A percentile compares a stretch with the other conserved stretches of the same genome.
Conservation (phyloP, 1,284 basidiomycete species). For the Apiotrichum siamense region DNA sequence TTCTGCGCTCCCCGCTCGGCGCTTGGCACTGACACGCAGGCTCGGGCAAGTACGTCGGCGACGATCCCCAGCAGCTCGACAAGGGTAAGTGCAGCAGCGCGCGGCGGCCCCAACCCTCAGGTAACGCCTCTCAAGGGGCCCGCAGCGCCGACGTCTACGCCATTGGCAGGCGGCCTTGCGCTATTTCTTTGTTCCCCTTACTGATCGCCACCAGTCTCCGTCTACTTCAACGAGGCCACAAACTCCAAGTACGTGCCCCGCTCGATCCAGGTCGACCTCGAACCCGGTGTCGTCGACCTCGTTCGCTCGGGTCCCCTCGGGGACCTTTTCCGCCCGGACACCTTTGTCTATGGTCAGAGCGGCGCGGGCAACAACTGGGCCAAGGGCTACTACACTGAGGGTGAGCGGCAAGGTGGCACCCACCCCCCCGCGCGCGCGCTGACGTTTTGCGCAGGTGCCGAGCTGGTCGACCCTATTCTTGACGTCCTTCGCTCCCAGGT, state of each 20-base stretch:
- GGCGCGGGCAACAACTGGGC: conserved; percentile 59
- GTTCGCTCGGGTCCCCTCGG: conserved; percentile 53
- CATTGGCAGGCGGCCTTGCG: background rate
- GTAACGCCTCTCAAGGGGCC: background rate
- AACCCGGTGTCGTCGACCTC: conserved; percentile 78
- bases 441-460: conserved; percentile 53
- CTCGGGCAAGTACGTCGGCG: conserved; percentile 39
- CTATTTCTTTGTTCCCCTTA: background rate
- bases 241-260: conserved; percentile 71
- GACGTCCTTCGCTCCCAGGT: conserved; percentile 59
- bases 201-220: conserved; percentile 27
- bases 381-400: conserved; percentile 53
- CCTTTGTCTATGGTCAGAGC: conserved; percentile 67
- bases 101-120: background rate
- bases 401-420: conserved; percentile 29
- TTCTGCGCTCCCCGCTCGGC: too few species aligned
- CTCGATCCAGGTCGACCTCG: conserved; percentile 83
- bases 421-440: background rate
- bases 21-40: conserved; percentile 13
- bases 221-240: conserved; percentile 48
- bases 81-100: conserved; percentile 21
- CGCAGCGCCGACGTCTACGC: too few species aligned
- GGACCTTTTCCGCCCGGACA: conserved; percentile 78
- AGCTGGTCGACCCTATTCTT: conserved; percentile 55
- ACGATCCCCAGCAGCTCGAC: conserved; percentile 38